These are phyloP conservation scores for Monilinia polystroma DNA, from an alignment of 2,329 filamentous ascomycete genomes.

Conservation along the genomic window DNA sequence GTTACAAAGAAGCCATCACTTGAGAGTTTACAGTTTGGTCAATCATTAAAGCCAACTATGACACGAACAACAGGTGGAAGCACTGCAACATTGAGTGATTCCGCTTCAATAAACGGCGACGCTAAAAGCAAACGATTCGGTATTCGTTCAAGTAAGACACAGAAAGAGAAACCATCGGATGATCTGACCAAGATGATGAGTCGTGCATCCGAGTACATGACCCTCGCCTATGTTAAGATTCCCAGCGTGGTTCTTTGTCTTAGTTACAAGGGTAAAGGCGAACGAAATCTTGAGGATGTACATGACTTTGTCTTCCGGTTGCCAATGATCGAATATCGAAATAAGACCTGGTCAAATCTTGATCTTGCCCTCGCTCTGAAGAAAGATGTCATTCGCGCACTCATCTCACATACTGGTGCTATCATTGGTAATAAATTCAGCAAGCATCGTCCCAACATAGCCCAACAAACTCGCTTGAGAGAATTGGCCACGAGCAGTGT, in stretches of 20 bases:
- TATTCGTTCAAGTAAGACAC: slow-evolving; percentile 50
- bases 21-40: slow-evolving; percentile 38
- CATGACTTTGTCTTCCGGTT: slow-evolving; percentile 97
- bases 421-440: slow-evolving; percentile 98
- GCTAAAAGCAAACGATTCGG: slow-evolving; percentile 52
- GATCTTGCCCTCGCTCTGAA: slow-evolving; percentile 91
- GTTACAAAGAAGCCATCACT: slow-evolving; percentile 38
- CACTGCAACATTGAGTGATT: slow-evolving; percentile 30
- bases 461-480: slow-evolving; percentile 74
- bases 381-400: slow-evolving; percentile 87
- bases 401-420: slow-evolving; percentile 92
- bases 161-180: slow-evolving; percentile 69
- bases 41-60: slow-evolving; percentile 33
- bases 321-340: slow-evolving; percentile 90
- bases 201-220: slow-evolving; percentile 96
- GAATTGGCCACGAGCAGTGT: slow-evolving; percentile 72
- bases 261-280: slow-evolving; percentile 93
- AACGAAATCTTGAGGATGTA: slow-evolving; percentile 93
- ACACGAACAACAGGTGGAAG: slow-evolving; percentile 36
- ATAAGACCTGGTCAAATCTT: slow-evolving; percentile 99
- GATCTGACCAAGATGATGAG: slow-evolving; percentile 96
- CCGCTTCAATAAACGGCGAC: slow-evolving; percentile 37
- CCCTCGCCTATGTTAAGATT: slow-evolving; percentile 90
- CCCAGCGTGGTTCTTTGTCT: slow-evolving; percentile 93
- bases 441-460: slow-evolving; percentile 77